phyloP scores from a whole-genome alignment of 345 rosid species.

The Firmiana major region DNA sequence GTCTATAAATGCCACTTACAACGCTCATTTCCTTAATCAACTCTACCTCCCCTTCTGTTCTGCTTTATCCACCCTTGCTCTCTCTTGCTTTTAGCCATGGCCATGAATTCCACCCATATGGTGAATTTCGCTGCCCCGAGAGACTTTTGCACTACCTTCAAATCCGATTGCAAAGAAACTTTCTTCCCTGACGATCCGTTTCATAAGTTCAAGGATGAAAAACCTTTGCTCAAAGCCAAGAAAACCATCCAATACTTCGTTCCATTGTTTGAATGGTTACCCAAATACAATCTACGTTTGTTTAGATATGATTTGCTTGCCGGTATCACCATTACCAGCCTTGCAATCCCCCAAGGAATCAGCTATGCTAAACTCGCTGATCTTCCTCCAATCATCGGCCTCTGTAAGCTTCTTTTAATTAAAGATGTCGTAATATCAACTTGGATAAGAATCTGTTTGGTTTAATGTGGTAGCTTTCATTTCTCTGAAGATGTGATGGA shows the following conservation, averaged over 20 bases:
- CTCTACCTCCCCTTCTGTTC: not conserved
- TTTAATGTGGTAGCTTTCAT: not conserved
- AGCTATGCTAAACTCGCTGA: conserved; percentile 87
- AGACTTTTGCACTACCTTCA: conserved; percentile 37
- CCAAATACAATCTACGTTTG: conserved; percentile 43
- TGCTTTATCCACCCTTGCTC: not conserved
- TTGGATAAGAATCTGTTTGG: not conserved
- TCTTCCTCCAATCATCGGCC: conserved; percentile 79
- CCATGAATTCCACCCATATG: not conserved
- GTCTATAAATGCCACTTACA: not conserved
- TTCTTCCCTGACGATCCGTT: conserved; percentile 89
- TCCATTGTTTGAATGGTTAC: conserved; percentile 79
- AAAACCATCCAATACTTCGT: conserved; percentile 56
- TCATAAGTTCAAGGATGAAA: conserved; percentile 33
- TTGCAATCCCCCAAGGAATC: conserved; percentile 94
- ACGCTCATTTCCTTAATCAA: not conserved
- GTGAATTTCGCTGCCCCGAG: conserved; percentile 59
- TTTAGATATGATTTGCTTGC: conserved; percentile 70
- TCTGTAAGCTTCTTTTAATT: conserved; percentile 41
- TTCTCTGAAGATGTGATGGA: not conserved
- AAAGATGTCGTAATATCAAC: not conserved
- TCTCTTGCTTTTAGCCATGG: not conserved
- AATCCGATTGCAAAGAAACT: conserved; percentile 61
- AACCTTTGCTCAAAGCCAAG: conserved; percentile 16
- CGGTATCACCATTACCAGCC: conserved; percentile 85